Evolutionary conservation across 2,329 filamentous ascomycete genomes (phyloP), one percentile per base, ranked within the genome.

Genomic region (Neofusicoccum sp.): DNA sequence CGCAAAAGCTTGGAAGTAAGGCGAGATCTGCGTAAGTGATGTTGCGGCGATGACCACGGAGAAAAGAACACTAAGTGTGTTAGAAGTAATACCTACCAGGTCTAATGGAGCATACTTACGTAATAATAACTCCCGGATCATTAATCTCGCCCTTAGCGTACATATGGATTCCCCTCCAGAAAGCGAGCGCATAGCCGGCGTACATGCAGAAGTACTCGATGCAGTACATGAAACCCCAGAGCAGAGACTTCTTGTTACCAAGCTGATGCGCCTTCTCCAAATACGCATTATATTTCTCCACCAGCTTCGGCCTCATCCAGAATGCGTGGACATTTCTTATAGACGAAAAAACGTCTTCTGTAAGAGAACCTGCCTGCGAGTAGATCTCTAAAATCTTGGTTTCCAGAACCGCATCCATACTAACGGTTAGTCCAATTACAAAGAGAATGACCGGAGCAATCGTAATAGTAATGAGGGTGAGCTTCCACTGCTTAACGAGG

Each of bases 321-420:
- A 81, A 82, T 1, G 80, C 80, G 52, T 78, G 76, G 7, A 85
- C 79, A 0, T 80, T 84, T 2, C 79, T 76, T 64, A 85, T 80
- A 0, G 80, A 82, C 6, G 76, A 77, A 43, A 85, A 74, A 0
- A 81, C 79, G 64, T 85, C 83, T 69, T 84, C 80, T 1, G 82
- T 82, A 3, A 84, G 70, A 6, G 76, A 73, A 1, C 76, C 79
- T 4, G 79, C 81, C 63, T 76, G 73, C 6, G 79, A 78, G 64
- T 79, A 80, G n/a, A 81, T 74, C 1, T 70, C 64, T 52, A 77
- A 70, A n/a, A 79, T 69, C 49, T 70, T 59, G 5, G 70, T 65
- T 64, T 80, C 78, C 22, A 74, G 68, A 33, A 76, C 74, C 1
- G 68, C 70, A 36, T 76, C 75, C 4, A 79, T 66, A 2, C 67